phyloP scores from a whole-genome alignment of 345 rosid species.

The Stellera chamaejasme region DNA sequence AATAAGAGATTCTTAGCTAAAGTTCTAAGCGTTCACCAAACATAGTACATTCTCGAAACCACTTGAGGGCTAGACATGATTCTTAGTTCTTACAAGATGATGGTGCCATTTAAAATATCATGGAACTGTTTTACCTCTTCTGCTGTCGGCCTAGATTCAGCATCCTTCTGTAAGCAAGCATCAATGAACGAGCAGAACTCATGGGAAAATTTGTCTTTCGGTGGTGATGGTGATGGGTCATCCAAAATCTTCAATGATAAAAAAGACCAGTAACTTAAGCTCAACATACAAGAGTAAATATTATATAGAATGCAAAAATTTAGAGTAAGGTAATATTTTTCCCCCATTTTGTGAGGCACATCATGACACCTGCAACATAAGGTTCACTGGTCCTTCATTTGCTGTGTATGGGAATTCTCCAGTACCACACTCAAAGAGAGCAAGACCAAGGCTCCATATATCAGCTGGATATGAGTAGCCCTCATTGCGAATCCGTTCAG shows the following conservation, averaged over 20 bases:
- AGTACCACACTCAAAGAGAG: constrained; percentile 89
- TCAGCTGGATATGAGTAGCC: constrained; percentile 94
- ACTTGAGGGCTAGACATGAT: no score
- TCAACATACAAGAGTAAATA: constrained; percentile 4
- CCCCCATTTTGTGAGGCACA: background rate
- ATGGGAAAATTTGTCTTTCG: constrained; percentile 51
- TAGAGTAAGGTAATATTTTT: background rate
- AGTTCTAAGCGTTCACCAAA: no score
- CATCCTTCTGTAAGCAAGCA: constrained; percentile 81
- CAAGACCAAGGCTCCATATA: constrained; percentile 97
- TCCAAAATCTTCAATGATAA: constrained; percentile 62
- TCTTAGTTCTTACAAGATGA: no score
- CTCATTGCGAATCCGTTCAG: constrained; percentile 79
- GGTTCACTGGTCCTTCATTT: constrained; percentile 84
- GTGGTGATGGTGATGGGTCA: constrained; percentile 87
- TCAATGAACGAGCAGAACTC: constrained; percentile 91
- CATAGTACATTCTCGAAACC: no score
- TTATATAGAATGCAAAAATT: background rate
- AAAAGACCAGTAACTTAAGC: constrained; percentile 6
- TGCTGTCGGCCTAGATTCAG: constrained; percentile 82
- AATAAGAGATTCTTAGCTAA: no score
- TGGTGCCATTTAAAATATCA: background rate
- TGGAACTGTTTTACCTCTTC: constrained; percentile 49
- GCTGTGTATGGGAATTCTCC: constrained; percentile 92
- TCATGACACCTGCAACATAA: constrained; percentile 79